phyloP scores from a whole-genome alignment of 2,329 filamentous ascomycete species.

The Colletotrichum gigasporum region DNA sequence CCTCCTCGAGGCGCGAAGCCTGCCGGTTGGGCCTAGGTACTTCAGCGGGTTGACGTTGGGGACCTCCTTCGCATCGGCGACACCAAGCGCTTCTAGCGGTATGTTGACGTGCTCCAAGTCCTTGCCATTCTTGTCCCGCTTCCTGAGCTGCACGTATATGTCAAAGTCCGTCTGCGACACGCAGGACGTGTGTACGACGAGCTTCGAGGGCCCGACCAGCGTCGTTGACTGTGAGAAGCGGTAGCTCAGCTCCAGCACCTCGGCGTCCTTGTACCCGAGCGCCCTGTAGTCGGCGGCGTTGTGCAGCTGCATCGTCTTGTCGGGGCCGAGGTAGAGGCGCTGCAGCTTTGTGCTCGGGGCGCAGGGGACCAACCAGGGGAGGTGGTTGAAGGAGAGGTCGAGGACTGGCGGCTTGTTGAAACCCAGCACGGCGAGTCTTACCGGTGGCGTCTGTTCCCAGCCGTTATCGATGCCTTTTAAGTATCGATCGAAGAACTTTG shows the following conservation, averaged over 20 bases:
- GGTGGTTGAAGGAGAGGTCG: not conserved
- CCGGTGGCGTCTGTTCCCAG: constrained; percentile 33
- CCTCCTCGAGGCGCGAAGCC: not conserved
- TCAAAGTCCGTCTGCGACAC: not conserved
- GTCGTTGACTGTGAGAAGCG: not conserved
- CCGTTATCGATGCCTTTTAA: constrained; percentile 14
- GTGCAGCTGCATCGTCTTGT: not conserved
- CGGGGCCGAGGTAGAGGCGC: not conserved
- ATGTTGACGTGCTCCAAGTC: constrained; percentile 7
- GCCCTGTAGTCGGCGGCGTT: not conserved
- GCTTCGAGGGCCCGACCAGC: constrained; percentile 6
- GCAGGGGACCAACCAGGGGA: not conserved
- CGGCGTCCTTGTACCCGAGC: not conserved
- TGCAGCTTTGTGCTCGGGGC: not conserved
- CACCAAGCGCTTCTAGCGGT: not conserved
- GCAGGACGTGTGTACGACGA: constrained; percentile 1
- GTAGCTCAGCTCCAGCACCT: not conserved
- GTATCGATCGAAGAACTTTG: constrained; percentile 34
- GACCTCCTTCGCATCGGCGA: not conserved
- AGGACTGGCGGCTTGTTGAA: constrained; percentile 4
- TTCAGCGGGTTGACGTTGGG: constrained; percentile 13
- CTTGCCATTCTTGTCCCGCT: not conserved
- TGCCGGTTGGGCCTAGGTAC: constrained; percentile 1
- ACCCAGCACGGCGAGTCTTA: constrained; percentile 13
- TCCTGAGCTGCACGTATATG: not conserved